Conservation (phyloP, 2,329 filamentous ascomycete genomes). For the Colletotrichum cordylinicola region DNA sequence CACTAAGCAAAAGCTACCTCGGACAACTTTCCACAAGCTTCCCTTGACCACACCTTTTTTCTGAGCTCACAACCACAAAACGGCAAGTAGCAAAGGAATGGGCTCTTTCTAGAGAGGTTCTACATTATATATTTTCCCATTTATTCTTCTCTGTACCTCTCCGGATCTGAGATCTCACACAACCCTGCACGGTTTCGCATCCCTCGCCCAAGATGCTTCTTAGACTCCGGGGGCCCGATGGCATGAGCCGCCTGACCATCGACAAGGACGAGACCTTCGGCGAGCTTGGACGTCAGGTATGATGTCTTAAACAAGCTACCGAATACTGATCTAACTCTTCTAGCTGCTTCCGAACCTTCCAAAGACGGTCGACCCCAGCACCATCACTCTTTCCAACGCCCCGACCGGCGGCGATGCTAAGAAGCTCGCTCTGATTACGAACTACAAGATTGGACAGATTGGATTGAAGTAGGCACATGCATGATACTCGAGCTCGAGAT, state of each 20-base stretch:
- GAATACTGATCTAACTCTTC: slow-evolving; percentile 20
- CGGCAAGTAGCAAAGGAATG: neutral
- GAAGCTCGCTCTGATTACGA: slow-evolving; percentile 61
- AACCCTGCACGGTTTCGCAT: neutral
- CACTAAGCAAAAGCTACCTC: slow-evolving; percentile 10
- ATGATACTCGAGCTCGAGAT: neutral
- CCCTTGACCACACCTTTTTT: neutral
- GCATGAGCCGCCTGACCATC: slow-evolving; percentile 85
- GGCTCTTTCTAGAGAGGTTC: neutral
- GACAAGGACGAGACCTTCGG: slow-evolving; percentile 77
- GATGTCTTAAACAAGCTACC: neutral
- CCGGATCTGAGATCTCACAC: neutral
- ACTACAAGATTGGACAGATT: slow-evolving; percentile 62
- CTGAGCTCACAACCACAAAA: neutral
- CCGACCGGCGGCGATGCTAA: slow-evolving; percentile 65
- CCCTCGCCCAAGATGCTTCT: slow-evolving; percentile 70
- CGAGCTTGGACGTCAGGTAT: slow-evolving; percentile 60
- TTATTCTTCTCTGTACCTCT: neutral
- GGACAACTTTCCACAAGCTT: neutral
- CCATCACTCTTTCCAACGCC: slow-evolving; percentile 67
- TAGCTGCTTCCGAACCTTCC: slow-evolving; percentile 67
- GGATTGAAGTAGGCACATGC: slow-evolving; percentile 57
- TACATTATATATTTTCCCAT: neutral
- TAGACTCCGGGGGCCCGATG: slow-evolving; percentile 88
- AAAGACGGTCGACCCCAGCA: slow-evolving; percentile 63